Evolutionary conservation across 2,329 filamentous ascomycete genomes (phyloP), one percentile per base, ranked within the genome.

Genomic region (Neurospora crassa): DNA sequence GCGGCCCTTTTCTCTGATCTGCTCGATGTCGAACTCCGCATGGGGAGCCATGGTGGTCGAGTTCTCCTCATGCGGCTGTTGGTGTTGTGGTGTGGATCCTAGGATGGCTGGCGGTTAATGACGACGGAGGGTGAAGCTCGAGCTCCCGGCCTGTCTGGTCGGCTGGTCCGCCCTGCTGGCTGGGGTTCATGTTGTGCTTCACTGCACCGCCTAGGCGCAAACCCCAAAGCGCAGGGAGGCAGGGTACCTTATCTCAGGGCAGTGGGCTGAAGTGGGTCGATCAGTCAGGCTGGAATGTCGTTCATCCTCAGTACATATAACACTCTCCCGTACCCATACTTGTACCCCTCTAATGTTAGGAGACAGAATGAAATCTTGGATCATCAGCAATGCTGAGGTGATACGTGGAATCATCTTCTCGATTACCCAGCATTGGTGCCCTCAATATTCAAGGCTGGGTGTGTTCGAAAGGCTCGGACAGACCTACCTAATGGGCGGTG

Each of bases 1-100:
- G 73, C 94, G 91, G 75, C 94, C 92, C 82, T 92, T 93, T 75
- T 92, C 91, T 78, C 88, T 90, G 80, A 96, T 89, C 78, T 93
- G 89, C 76, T 92, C 89, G 72, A 90, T 88, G 80, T 90, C 91
- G 80, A 96, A 92, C 79, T 87, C 88, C 79, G 83, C 84, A 82
- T 88, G 87, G 83, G 90, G 90, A 83, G 89, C 89, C 90, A 92
- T 92, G 78, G 75, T 83, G 70, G 67, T 70, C 34, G 68, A 71
- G 82, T 83, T 83, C 84, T 85, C 84, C 83, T 83, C 84, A 85
- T 85, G 72, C 71, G 74, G 71, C 70, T 70, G 70, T 69, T 70
- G 47, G 47, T 69, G 71, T 71, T 69, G 69, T 53, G 14, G 68
- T 41, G 37, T 41, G 53, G 53, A 70, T 40, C 45, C 29, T 43